Base-by-base conservation (phyloP, 176 grass and related monocot genomes). In the Eleusine indica region DNA sequence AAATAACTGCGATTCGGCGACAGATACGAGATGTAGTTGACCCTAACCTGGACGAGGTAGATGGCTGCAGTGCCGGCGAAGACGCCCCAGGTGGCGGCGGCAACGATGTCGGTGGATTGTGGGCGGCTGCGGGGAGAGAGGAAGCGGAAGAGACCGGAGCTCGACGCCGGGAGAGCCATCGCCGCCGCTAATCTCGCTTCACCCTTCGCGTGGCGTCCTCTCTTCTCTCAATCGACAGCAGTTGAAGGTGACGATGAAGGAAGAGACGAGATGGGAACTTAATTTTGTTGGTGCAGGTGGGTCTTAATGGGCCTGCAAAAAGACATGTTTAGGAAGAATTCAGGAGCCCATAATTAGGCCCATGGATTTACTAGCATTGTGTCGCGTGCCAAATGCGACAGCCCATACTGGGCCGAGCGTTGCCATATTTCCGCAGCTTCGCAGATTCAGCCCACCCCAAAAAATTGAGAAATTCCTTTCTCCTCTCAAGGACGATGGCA, bases 31-130 rank as follows among this genome's bases (percentile, higher is more conserved):
- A 66, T 39, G 22, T 21, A 21, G 80, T 56, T 9, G 21, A 39
- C 37, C 62, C 88, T 65, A 32, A 97, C 94, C 94, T 97, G 94
- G 82, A 97, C 84, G 70, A 97, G 63, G 90, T 91, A 97, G 70
- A 97, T 54, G 83, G 86, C 94, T 42, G 83, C 76, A 80, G 81
- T 38, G 80, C 83, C 78, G 40, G 92, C 94, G 65, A 82, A 81
- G 65, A 97, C 77, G 13, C 94, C 94, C 94, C 94, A 97, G 32
- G 88, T 71, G 83, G 90, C 88, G 14, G 92, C 92, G n/a, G 88
- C 77, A 18, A 49, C 77, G 88, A 97, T 52, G 66, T 92, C 92
- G 0, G 83, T 74, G 63, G 79, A 18, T 51, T 94, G 94, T 30
- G 48, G 88, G 25, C 92, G 90, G 49, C 46, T 63, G 56, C 92